phyloP scores from a whole-genome alignment of 164 flowering plant species.

The Stephania cephalantha region DNA sequence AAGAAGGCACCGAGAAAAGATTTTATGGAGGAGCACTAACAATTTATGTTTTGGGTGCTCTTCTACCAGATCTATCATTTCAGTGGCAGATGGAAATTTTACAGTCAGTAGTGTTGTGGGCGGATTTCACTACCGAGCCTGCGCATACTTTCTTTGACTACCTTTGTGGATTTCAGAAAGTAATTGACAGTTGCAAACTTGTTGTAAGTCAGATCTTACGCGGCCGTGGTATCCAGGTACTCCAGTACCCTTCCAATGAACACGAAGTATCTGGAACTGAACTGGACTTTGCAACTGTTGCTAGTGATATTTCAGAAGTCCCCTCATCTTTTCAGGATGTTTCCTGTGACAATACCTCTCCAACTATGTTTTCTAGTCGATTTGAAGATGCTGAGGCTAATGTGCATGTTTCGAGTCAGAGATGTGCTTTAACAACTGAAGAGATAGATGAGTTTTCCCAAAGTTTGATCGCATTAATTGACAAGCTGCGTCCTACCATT shows the following conservation, averaged over 20 bases:
- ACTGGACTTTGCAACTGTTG: slow-evolving; percentile 8
- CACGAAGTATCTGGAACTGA: slow-evolving; percentile 22
- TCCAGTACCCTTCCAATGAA: slow-evolving; percentile 27
- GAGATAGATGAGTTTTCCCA: slow-evolving; percentile 41
- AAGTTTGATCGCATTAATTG: slow-evolving; percentile 43
- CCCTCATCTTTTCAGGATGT: slow-evolving; percentile 39
- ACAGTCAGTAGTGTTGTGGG: slow-evolving; percentile 44
- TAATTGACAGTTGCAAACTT: slow-evolving; percentile 50
- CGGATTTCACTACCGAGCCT: slow-evolving; percentile 59
- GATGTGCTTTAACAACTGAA: slow-evolving; percentile 29
- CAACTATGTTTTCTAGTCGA: slow-evolving; percentile 18
- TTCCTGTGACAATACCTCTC: slow-evolving; percentile 14
- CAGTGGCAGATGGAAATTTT: slow-evolving; percentile 43
- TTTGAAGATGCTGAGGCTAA: slow-evolving; percentile 18
- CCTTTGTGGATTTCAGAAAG: slow-evolving; percentile 61
- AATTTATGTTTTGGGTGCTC: slow-evolving; percentile 55
- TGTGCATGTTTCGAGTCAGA: slow-evolving; percentile 17
- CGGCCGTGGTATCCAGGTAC: slow-evolving; percentile 31
- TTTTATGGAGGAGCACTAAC: slow-evolving; percentile 37
- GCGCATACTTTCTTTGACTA: slow-evolving; percentile 57
- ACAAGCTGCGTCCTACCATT: slow-evolving; percentile 47
- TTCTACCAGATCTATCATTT: slow-evolving; percentile 66
- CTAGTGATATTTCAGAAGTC: slow-evolving; percentile 18
- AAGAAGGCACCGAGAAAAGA: slow-evolving; percentile 22
- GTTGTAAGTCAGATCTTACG: slow-evolving; percentile 35